These are phyloP conservation scores for Fusarium compactum DNA, from an alignment of 2,329 filamentous ascomycete genomes.

Conservation along the genomic window DNA sequence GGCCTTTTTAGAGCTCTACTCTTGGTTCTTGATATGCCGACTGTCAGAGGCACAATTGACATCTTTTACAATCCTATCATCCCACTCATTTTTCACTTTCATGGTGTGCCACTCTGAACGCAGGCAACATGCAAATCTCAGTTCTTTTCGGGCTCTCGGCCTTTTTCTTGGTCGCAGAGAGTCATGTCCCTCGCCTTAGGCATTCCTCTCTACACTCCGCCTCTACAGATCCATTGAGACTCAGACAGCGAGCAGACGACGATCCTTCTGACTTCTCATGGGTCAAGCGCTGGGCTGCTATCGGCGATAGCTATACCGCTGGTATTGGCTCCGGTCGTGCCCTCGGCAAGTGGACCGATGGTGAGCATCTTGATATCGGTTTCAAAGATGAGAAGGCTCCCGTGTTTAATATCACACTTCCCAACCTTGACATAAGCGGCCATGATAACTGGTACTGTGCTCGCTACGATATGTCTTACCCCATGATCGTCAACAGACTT, in stretches of 20 bases:
- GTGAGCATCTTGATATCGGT: background rate
- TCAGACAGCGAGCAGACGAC: background rate
- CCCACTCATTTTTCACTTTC: no score
- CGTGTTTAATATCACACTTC: accelerated
- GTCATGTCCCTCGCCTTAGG: accelerated
- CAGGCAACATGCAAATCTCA: background rate
- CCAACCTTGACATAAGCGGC: background rate
- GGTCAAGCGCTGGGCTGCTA: background rate
- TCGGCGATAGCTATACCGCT: background rate
- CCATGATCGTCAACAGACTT: background rate
- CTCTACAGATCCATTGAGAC: accelerated
- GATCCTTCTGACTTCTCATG: background rate
- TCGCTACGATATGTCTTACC: slow-evolving; percentile 9
- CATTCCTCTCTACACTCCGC: background rate
- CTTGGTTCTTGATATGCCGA: no score
- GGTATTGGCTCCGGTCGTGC: background rate
- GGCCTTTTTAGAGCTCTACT: background rate
- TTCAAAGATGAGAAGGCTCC: background rate
- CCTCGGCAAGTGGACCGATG: accelerated
- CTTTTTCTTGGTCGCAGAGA: accelerated
- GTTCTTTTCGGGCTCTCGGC: background rate
- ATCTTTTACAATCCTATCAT: no score
- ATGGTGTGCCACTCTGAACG: no score
- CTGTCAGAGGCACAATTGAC: no score
- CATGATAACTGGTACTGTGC: slow-evolving; percentile 1